Base-by-base conservation (phyloP, 1,284 basidiomycete genomes). In the Melampsora abietis-canadensis region DNA sequence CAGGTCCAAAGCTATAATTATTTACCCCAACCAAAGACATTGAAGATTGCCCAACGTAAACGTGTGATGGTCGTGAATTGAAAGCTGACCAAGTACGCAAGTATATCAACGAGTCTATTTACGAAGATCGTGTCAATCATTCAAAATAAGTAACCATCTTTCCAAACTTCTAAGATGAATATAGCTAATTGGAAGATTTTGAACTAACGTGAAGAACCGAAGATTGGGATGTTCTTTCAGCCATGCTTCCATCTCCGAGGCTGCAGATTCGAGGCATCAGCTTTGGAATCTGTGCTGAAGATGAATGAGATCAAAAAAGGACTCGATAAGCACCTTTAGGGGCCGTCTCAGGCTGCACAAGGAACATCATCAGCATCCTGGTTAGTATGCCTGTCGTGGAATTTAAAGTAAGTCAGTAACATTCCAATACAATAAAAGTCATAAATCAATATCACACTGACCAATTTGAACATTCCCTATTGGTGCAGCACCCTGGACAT, bases 401-500 rank as follows among this genome's bases (percentile, higher is more conserved):
- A 34, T 24, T 0, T 4, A 17, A 51, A 51, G 17, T 15, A n/a
- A 6, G 19, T 51, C 19, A 24, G 48, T 51, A 24, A 51, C 48
- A 10, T 34, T 8, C 8, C 21, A 51, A 51, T 5, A 5, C 5
- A 51, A 3, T 51, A 51, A 14, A 14, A 19, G 15, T 51, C 15
- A 51, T 5, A 51, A 66, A 31, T 2, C 0, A 61, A 6, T 27
- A 17, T 27, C 27, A 15, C 21, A 61, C 14, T 19, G 5, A 61
- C 59, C 59, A 61, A 61, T 61, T 27, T 61, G 59, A 61, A 61
- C 15, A 61, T 24, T 17, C 10, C 59, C 59, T 10, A 17, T 17
- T 5, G 59, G 8, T 24, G 21, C 59, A 15, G 27, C 6, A 7
- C 24, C 59, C 27, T 7, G 19, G 21, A 0, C 30, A 17, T 24